Conservation (phyloP, 2,329 filamentous ascomycete species). For the Neodidymelliopsis sp. region DNA sequence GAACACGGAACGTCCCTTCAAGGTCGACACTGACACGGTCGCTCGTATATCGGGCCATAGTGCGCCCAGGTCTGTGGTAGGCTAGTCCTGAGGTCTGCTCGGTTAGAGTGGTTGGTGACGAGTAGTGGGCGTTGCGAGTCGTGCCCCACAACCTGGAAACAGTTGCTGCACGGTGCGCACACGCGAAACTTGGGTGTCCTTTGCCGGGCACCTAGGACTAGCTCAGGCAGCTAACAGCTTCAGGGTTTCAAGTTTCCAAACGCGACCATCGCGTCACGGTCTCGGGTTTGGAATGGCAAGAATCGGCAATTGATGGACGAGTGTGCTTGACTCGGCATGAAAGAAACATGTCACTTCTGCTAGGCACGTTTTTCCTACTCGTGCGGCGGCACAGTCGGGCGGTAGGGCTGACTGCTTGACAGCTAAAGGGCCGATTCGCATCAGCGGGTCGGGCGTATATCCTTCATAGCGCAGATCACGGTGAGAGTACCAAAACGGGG, state of each 20-base stretch:
- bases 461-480: background rate
- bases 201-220: slow-evolving; percentile 4
- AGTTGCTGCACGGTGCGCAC: slow-evolving; percentile 4
- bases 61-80: slow-evolving; percentile 5
- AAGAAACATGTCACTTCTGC: background rate
- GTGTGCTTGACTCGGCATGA: background rate
- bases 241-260: background rate
- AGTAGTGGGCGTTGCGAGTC: background rate
- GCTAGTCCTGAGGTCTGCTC: background rate
- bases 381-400: background rate
- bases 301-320: background rate
- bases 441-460: slow-evolving; percentile 10
- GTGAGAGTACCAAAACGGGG: slow-evolving; percentile 2
- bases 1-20: slow-evolving; percentile 4
- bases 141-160: background rate
- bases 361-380: background rate
- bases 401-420: slow-evolving; percentile 12
- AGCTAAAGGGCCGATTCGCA: slow-evolving; percentile 10
- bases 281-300: background rate
- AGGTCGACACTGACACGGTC: slow-evolving; percentile 1
- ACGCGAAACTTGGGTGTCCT: slow-evolving; percentile 6
- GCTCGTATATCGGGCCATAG: slow-evolving; percentile 1
- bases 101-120: background rate
- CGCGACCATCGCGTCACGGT: background rate
- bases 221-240: slow-evolving; percentile 3